Evolutionary conservation across 2,329 filamentous ascomycete species (phyloP), one percentile per base, ranked within the genome.

Genomic region (Aureobasidium sp.): DNA sequence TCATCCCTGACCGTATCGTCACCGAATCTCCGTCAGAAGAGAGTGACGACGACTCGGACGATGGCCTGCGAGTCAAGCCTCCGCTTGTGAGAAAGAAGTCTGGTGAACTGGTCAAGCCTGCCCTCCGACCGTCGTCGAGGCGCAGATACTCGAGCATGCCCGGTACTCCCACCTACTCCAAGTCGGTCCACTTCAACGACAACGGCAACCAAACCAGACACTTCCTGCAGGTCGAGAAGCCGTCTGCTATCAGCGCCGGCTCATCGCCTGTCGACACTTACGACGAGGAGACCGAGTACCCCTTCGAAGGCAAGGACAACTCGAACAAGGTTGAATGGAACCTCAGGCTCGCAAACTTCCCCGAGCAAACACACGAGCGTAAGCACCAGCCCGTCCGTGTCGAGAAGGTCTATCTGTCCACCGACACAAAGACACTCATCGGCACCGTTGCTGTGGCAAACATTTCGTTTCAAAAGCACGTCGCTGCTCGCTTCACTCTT

Each of bases 81-180:
- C 85, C 86, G 58, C 95, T 97, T 85, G 86, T 99, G 11, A 86
- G 94, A 68, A 99, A 99, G 79, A 99, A 99, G 81, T 97, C 94
- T 40, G 94, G 94, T 35, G 94, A 99, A 75, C 81, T 99, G 37
- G 94, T 99, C 61, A 87, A 94, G 67, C 94, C 94, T 13, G 94
- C 94, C 21, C 82, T 99, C 55, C 86, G 94, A 54, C 85, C 87
- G 40, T 80, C 89, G 13, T 89, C 88, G n/a, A 83, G 84, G 65
- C 82, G 90, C 65, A 84, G 94, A 61, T 93, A 93, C 0, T 95
- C 90, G 3, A 97, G 93, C 77, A 95, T 97, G 90, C 94, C 94
- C 9, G 94, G 94, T 59, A 99, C 94, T 0, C 94, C 94, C 0
- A 94, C 93, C 9, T 97, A 93, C 71, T 88, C 88, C 66, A 99